Conservation (phyloP, 2,329 filamentous ascomycete genomes). For the Didymosphaeria variabile region DNA sequence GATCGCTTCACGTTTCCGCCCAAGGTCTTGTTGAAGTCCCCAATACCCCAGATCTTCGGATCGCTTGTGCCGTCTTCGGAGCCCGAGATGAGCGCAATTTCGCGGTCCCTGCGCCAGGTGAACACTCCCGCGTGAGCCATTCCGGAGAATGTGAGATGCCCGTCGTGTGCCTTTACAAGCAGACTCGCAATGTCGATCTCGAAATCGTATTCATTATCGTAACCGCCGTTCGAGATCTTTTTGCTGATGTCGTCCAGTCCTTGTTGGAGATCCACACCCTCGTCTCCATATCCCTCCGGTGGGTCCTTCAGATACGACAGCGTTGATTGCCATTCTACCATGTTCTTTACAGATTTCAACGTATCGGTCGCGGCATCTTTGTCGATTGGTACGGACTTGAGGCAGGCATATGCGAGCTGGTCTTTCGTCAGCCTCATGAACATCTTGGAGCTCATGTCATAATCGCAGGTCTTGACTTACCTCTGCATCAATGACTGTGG, state of each 20-base stretch:
- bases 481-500: slow-evolving; percentile 38
- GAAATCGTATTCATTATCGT: slow-evolving; percentile 54
- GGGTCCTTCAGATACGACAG: slow-evolving; percentile 52
- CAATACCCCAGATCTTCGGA: slow-evolving; percentile 42
- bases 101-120: slow-evolving; percentile 40
- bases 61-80: slow-evolving; percentile 39
- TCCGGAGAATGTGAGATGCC: slow-evolving; percentile 49
- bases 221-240: slow-evolving; percentile 42
- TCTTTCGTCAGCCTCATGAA: slow-evolving; percentile 13
- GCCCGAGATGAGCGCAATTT: slow-evolving; percentile 42
- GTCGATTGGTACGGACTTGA: slow-evolving; percentile 48
- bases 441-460: neutral
- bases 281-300: slow-evolving; percentile 48
- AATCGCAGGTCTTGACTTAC: slow-evolving; percentile 20
- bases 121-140: slow-evolving; percentile 48
- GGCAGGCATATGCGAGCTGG: slow-evolving; percentile 46
- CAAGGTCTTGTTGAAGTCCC: slow-evolving; percentile 43
- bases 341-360: slow-evolving; percentile 43
- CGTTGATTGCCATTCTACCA: slow-evolving; percentile 53
- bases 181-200: slow-evolving; percentile 48
- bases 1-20: slow-evolving; percentile 37
- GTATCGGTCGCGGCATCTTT: slow-evolving; percentile 34
- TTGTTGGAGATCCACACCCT: slow-evolving; percentile 49
- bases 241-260: slow-evolving; percentile 48
- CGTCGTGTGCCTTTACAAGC: slow-evolving; percentile 45